These are phyloP conservation scores for Aspergillus leporis DNA, from an alignment of 495 filamentous ascomycete genomes.

Conservation along the genomic window DNA sequence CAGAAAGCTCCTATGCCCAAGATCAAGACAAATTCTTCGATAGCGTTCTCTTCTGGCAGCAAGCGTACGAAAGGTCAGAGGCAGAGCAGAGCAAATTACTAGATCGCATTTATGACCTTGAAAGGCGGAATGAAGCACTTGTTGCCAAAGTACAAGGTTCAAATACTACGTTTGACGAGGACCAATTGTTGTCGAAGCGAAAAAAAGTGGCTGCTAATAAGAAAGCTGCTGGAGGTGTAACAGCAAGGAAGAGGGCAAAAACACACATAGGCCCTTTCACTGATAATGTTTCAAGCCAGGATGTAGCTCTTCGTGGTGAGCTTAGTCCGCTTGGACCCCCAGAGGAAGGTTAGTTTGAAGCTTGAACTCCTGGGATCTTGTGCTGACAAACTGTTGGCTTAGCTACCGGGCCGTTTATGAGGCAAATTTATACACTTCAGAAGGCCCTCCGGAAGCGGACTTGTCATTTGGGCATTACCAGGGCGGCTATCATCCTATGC, in stretches of 20 bases:
- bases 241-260: slow-evolving; percentile 27
- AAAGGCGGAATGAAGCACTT: slow-evolving; percentile 36
- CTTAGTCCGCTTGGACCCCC: not conserved
- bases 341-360: slow-evolving; percentile 15
- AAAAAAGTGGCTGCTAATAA: slow-evolving; percentile 24
- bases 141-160: slow-evolving; percentile 21
- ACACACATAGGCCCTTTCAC: slow-evolving; percentile 12
- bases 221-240: not conserved
- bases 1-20: slow-evolving; percentile 13
- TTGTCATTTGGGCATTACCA: slow-evolving; percentile 21
- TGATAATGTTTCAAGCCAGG: not conserved
- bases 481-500: slow-evolving; percentile 29
- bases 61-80: slow-evolving; percentile 47
- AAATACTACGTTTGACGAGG: slow-evolving; percentile 1
- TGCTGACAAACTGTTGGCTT: not conserved
- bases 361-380: not conserved
- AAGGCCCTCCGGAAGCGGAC: slow-evolving; percentile 31
- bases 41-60: slow-evolving; percentile 51
- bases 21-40: slow-evolving; percentile 42
- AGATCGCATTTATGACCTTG: slow-evolving; percentile 43
- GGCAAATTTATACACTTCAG: slow-evolving; percentile 37
- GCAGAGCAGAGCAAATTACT: slow-evolving; percentile 44
- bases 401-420: slow-evolving; percentile 29
- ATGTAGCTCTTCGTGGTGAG: not conserved
- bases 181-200: slow-evolving; percentile 25